phyloP scores from a whole-genome alignment of 768 basidiomycete genomes.

The Cantharellus cinnabarinus region DNA sequence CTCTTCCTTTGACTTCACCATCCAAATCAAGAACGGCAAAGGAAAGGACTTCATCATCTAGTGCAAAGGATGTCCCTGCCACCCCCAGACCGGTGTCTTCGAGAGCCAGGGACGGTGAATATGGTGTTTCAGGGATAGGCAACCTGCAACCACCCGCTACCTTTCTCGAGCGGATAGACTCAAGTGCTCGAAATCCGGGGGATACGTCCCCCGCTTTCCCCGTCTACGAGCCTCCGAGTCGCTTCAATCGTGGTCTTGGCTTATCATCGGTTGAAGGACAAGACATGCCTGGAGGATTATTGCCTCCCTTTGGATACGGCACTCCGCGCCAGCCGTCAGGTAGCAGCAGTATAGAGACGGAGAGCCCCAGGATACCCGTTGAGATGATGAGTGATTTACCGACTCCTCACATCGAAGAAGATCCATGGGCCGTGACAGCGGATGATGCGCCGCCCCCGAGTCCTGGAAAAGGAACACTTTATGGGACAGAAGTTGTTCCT shows the following conservation, averaged over 20 bases:
- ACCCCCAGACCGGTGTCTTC: not conserved
- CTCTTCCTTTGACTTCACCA: not conserved
- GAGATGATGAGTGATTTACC: not conserved
- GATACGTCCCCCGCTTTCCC: not conserved
- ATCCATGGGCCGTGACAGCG: not conserved
- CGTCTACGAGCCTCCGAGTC: not conserved
- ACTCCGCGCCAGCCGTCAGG: not conserved
- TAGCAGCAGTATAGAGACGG: not conserved
- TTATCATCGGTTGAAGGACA: not conserved
- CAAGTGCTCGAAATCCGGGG: not conserved
- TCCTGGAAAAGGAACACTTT: not conserved
- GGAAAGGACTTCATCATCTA: not conserved
- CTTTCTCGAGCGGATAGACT: not conserved
- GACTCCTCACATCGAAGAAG: not conserved
- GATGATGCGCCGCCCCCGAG: not conserved
- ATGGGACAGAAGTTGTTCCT: not conserved
- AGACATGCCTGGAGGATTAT: not conserved
- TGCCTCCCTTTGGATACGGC: not conserved
- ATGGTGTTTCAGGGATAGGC: not conserved
- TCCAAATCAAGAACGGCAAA: not conserved
- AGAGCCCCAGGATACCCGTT: not conserved
- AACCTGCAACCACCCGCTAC: not conserved
- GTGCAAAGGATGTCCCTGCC: not conserved
- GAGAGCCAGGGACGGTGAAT: too few species aligned
- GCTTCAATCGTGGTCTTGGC: not conserved